These are phyloP conservation scores for Candida oleophila DNA, from an alignment of 805 yeast species.

Conservation along the genomic window DNA sequence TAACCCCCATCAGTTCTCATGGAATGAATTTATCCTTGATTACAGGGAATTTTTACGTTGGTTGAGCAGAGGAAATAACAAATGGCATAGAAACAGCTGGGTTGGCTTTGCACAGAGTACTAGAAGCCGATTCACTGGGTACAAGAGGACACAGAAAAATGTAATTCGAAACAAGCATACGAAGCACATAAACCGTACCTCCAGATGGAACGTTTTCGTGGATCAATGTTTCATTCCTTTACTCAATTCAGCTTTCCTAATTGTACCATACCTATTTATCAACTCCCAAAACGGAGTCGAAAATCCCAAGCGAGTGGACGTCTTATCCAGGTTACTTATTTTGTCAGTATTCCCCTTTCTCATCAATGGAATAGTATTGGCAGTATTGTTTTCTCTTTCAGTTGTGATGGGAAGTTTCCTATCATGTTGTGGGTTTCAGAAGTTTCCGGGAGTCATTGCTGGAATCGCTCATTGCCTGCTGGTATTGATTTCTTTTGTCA, in stretches of 20 bases:
- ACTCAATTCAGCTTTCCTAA: slow-evolving; percentile 18
- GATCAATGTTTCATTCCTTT: slow-evolving; percentile 18
- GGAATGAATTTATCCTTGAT: slow-evolving; percentile 48
- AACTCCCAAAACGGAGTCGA: slow-evolving; percentile 85
- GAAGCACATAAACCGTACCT: slow-evolving; percentile 10
- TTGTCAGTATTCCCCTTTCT: slow-evolving; percentile 50
- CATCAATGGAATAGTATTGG: slow-evolving; percentile 32
- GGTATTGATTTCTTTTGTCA: slow-evolving; percentile 29
- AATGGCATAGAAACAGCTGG: slow-evolving; percentile 76
- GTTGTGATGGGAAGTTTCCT: slow-evolving; percentile 37
- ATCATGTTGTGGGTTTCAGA: slow-evolving; percentile 19
- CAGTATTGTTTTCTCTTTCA: slow-evolving; percentile 34
- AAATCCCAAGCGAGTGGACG: slow-evolving; percentile 34
- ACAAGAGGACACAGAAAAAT: slow-evolving; percentile 10
- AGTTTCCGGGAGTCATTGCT: slow-evolving; percentile 37
- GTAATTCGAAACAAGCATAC: not conserved
- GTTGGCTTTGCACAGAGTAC: slow-evolving; percentile 50
- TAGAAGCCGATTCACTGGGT: slow-evolving; percentile 26
- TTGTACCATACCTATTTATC: slow-evolving; percentile 74
- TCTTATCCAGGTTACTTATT: slow-evolving; percentile 60
- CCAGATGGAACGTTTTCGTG: slow-evolving; percentile 13
- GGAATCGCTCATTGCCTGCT: slow-evolving; percentile 38
- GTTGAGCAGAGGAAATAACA: slow-evolving; percentile 77
- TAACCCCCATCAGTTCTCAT: slow-evolving; percentile 54
- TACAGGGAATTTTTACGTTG: slow-evolving; percentile 58